Conservation (phyloP, 1,139 yeast species). For the Kodamaea plutei region DNA sequence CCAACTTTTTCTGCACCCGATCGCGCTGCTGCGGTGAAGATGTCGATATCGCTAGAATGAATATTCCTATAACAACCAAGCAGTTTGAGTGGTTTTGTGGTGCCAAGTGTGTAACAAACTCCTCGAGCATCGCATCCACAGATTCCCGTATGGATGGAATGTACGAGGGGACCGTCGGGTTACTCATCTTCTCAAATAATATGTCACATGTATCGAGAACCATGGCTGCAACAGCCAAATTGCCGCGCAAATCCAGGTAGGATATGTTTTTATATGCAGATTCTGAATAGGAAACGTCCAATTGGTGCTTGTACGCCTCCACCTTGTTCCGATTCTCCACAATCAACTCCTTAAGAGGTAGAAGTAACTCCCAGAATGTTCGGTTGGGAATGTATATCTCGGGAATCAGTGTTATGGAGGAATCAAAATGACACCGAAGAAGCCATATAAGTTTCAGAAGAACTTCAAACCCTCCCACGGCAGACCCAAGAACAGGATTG, state of each 20-base stretch:
- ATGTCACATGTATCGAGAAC: constrained; percentile 12
- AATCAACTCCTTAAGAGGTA: constrained; percentile 9
- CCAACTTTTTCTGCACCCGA: constrained; percentile 18
- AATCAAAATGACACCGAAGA: constrained; percentile 21
- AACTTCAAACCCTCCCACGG: constrained; percentile 25
- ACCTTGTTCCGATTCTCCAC: constrained; percentile 6
- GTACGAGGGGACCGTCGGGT: constrained; percentile 17
- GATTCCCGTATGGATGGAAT: constrained; percentile 21
- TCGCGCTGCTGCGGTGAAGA: constrained; percentile 17
- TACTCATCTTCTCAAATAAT: constrained; percentile 18
- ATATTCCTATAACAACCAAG: constrained; percentile 18
- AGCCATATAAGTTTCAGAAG: constrained; percentile 38
- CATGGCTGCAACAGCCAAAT: constrained; percentile 14
- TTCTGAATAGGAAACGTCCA: constrained; percentile 6
- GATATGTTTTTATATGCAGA: constrained; percentile 4
- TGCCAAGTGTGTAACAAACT: constrained; percentile 14
- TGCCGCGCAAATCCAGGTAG: constrained; percentile 11
- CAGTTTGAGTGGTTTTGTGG: constrained; percentile 16
- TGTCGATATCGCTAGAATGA: constrained; percentile 26
- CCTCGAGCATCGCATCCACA: constrained; percentile 18
- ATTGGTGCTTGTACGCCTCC: constrained; percentile 9
- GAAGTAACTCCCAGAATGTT: constrained; percentile 13
- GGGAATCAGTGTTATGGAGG: constrained; percentile 1
- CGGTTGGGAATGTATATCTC: constrained; percentile 10
- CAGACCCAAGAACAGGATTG: constrained; percentile 15